A percentile compares a stretch with the other conserved stretches of the same genome.
Evolutionary conservation across 768 basidiomycete genomes (phyloP).

Genomic region (Exidia glandulosa): DNA sequence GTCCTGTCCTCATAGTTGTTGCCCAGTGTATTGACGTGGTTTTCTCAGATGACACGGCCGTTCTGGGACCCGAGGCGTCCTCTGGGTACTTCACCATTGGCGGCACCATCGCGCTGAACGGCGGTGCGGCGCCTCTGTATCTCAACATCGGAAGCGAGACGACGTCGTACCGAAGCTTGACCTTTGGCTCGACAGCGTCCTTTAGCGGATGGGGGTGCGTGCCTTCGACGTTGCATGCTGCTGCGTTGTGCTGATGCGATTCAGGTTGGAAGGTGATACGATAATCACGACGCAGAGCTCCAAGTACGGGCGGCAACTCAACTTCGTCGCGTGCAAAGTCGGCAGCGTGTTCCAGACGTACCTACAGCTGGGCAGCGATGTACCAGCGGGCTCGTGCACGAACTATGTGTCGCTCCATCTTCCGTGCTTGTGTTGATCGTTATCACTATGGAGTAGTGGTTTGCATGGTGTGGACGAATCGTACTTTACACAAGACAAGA

Average conservation of each 20-base stretch:
- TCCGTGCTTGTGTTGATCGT: slow-evolving; percentile 17
- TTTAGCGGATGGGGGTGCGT: slow-evolving; percentile 37
- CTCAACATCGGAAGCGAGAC: slow-evolving; percentile 37
- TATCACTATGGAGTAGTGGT: background rate
- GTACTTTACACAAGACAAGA: no score
- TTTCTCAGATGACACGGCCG: slow-evolving; percentile 31
- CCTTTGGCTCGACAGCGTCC: slow-evolving; percentile 32
- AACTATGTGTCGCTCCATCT: slow-evolving; percentile 19
- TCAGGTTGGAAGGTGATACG: slow-evolving; percentile 42
- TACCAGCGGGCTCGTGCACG: slow-evolving; percentile 23
- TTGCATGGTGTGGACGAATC: no score
- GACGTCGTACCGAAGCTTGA: slow-evolving; percentile 38
- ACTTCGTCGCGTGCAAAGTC: slow-evolving; percentile 42
- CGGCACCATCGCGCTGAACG: slow-evolving; percentile 35
- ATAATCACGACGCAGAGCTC: slow-evolving; percentile 27
- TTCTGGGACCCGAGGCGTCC: slow-evolving; percentile 41
- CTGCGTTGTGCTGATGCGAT: background rate
- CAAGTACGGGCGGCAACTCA: slow-evolving; percentile 38
- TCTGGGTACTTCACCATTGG: slow-evolving; percentile 41
- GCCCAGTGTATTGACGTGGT: background rate
- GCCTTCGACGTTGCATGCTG: background rate
- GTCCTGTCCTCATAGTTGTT: background rate
- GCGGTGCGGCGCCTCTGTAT: slow-evolving; percentile 27
- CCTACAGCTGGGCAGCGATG: slow-evolving; percentile 40
- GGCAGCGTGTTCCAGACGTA: slow-evolving; percentile 34